Base-by-base conservation (phyloP, 2,329 filamentous ascomycete species). In the Talaromyces sp. region DNA sequence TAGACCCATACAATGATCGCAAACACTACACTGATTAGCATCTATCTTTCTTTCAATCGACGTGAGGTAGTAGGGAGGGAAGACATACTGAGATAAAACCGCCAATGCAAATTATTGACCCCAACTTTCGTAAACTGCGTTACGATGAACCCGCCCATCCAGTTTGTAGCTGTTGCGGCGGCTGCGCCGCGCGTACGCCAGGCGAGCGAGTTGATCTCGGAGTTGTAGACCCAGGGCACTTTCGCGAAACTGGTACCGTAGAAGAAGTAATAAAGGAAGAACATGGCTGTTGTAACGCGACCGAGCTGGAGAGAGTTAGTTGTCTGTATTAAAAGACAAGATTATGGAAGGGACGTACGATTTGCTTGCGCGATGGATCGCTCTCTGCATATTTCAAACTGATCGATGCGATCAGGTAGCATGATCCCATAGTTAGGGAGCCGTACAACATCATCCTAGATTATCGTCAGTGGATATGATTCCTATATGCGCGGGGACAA, bases 181-280 rank as follows among this genome's bases (percentile, higher is more conserved):
- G 69, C 66, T 24, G 67, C 66, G 27, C 63, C 68, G 27, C 63
- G 65, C n/a, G 68, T 64, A 14, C 69, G 69, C 43, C 65, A 67
- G 19, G 60, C 62, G 31, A 69, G 57, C 14, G 69, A 66, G 37
- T 67, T 68, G 50, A 70, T 62, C 48, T 71, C 69, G 4, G 69
- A 64, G 33, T 63, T 60, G 48, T 71, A 71, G 5, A 71, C 58
- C 68, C 68, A 71, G 19, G 70, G 66, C 27, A 70, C 61, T 50
- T 65, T 64, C 19, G 60, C 58, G 22, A 60, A 68, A 50, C 64
- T 64, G 19, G 56, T 65, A 19, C 68, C 66, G 45, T 68, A 71
- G 52, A 69, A 66, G 33, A 67, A 64, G 54, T 69, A 68, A 57
- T 67, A 70, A 8, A 54, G 31, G 16, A 54, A 54, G 31, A 54